Conservation (phyloP, 1,284 basidiomycete genomes). For the Phlebopus sp. region DNA sequence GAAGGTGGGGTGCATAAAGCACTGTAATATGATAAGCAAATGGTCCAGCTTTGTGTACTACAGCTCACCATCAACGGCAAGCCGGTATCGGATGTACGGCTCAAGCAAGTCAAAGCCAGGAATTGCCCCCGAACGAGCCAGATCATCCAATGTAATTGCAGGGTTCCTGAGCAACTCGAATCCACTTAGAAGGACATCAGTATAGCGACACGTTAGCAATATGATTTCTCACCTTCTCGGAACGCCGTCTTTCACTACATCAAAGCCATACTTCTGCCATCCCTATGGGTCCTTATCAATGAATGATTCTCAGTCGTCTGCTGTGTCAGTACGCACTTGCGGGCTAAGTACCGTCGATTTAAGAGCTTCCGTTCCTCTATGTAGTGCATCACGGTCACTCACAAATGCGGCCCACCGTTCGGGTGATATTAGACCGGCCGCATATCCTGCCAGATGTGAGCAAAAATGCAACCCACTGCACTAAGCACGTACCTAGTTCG, state of each 20-base stretch:
- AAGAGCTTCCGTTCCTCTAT: conserved; percentile 49
- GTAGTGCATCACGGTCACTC: conserved; percentile 48
- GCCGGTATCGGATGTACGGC: conserved; percentile 52
- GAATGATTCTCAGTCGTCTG: background rate
- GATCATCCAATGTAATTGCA: conserved; percentile 44
- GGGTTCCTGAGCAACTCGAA: conserved; percentile 75
- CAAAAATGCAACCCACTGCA: background rate
- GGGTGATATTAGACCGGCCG: conserved; percentile 61
- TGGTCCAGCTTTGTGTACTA: background rate
- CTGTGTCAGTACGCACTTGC: conserved; percentile 41
- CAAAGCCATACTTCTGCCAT: conserved; percentile 59
- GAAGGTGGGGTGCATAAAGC: conserved; percentile 58
- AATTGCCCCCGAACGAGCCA: conserved; percentile 43
- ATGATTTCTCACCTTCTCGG: conserved; percentile 47
- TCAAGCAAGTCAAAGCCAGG: conserved; percentile 56
- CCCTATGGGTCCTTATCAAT: conserved; percentile 35
- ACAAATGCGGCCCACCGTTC: conserved; percentile 59
- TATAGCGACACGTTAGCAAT: background rate
- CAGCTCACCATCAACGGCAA: conserved; percentile 66
- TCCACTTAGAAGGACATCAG: conserved; percentile 44
- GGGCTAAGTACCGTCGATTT: conserved; percentile 52
- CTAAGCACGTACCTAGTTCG: conserved; percentile 49
- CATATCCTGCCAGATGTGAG: conserved; percentile 38
- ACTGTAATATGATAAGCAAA: conserved; percentile 5
- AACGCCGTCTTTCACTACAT: conserved; percentile 58